These are phyloP conservation scores for Linnemannia zychae DNA, from an alignment of 192 early-diverging fungal genomes.

Conservation along the genomic window DNA sequence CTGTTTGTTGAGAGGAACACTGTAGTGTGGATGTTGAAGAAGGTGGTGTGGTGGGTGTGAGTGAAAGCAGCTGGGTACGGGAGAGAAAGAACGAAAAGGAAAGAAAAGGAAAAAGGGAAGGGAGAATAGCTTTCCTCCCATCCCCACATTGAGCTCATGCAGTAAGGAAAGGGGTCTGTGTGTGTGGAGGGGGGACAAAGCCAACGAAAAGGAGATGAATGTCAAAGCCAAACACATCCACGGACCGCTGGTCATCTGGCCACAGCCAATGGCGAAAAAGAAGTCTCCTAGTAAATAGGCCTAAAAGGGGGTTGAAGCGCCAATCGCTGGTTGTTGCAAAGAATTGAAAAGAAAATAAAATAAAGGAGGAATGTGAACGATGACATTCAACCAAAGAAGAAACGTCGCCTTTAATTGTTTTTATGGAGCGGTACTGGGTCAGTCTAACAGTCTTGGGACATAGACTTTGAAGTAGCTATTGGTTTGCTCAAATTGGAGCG, in stretches of 20 bases:
- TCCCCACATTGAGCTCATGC: not conserved
- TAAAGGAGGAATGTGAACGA: no score
- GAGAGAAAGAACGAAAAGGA: not conserved
- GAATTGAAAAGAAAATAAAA: not conserved
- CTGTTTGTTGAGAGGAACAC: not conserved
- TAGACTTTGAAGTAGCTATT: no score
- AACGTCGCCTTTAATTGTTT: no score
- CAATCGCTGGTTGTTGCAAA: not conserved
- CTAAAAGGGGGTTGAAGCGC: not conserved
- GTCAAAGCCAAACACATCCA: not conserved
- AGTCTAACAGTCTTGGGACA: no score
- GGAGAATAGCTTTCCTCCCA: not conserved
- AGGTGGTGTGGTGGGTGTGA: not conserved
- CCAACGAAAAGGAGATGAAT: not conserved
- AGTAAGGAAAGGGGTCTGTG: not conserved
- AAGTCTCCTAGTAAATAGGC: not conserved
- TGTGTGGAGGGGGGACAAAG: not conserved
- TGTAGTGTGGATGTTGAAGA: not conserved
- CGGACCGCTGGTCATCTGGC: not conserved
- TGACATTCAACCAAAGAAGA: no score
- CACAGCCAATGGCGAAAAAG: slow-evolving; percentile 3
- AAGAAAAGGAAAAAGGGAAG: not conserved
- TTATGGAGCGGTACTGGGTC: no score
- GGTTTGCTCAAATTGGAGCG: no score
- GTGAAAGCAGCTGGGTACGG: no score